A percentile compares a stretch with the other conserved stretches of the same genome.
Evolutionary conservation across 306 rosid genomes (phyloP).

Genomic region (Luffa aegyptiaca): DNA sequence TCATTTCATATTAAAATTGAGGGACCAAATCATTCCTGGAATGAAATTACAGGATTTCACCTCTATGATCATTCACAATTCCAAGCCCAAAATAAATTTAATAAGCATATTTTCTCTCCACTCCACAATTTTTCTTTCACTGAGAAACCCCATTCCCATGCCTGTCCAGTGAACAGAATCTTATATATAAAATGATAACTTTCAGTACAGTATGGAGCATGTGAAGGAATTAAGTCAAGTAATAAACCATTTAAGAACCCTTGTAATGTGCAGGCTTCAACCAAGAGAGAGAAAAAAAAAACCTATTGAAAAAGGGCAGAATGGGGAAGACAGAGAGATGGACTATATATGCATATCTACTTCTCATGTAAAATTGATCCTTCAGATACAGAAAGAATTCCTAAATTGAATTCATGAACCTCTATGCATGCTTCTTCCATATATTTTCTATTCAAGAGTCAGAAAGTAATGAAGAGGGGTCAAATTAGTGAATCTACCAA

Average conservation of each 20-base stretch:
- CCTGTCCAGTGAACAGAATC: neutral
- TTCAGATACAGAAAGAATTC: slow-evolving; percentile 14
- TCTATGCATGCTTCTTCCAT: neutral
- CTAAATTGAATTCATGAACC: slow-evolving; percentile 16
- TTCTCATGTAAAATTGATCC: neutral
- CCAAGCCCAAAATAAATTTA: no score
- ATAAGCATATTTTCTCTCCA: no score
- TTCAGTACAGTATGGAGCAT: neutral
- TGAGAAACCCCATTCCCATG: neutral
- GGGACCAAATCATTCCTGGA: no score
- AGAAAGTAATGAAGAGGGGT: slow-evolving; percentile 12
- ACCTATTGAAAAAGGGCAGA: neutral
- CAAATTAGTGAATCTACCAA: slow-evolving; percentile 32
- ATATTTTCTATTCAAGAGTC: slow-evolving; percentile 7
- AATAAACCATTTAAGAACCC: neutral
- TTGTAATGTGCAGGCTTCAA: neutral
- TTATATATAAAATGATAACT: neutral
- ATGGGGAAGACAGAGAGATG: neutral
- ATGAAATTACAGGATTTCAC: no score
- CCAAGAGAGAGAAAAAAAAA: neutral
- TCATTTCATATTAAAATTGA: no score
- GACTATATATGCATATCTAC: slow-evolving; percentile 7
- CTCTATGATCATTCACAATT: no score
- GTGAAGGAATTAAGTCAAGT: neutral
- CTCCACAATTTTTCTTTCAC: neutral